These are phyloP conservation scores for Calycina herbarum DNA, from an alignment of 2,329 filamentous ascomycete species.

Conservation along the genomic window DNA sequence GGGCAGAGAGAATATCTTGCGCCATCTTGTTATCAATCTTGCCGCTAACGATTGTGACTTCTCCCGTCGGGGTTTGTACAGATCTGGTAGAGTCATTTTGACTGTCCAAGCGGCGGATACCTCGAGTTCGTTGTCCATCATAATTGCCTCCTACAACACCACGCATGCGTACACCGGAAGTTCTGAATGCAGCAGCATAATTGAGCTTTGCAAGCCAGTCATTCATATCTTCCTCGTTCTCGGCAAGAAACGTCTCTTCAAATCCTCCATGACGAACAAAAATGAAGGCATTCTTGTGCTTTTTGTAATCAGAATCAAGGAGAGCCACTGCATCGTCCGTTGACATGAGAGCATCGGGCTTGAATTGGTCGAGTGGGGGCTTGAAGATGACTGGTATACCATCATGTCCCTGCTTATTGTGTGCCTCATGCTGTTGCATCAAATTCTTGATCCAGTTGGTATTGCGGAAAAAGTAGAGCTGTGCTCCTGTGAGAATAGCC, in stretches of 20 bases:
- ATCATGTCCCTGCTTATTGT: slow-evolving; percentile 75
- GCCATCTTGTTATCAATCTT: slow-evolving; percentile 80
- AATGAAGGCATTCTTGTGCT: slow-evolving; percentile 92
- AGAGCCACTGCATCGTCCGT: slow-evolving; percentile 91
- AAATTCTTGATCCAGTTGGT: slow-evolving; percentile 88
- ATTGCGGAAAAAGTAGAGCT: slow-evolving; percentile 95
- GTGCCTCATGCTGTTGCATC: slow-evolving; percentile 82
- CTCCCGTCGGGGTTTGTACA: slow-evolving; percentile 70
- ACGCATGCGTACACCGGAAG: slow-evolving; percentile 85
- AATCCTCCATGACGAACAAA: slow-evolving; percentile 84
- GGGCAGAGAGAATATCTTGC: slow-evolving; percentile 79
- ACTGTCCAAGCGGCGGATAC: slow-evolving; percentile 66
- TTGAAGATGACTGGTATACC: slow-evolving; percentile 83
- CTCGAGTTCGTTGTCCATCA: slow-evolving; percentile 75
- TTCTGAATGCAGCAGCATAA: slow-evolving; percentile 91
- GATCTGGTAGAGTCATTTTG: slow-evolving; percentile 51
- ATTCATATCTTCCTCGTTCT: slow-evolving; percentile 88
- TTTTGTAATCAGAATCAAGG: slow-evolving; percentile 82
- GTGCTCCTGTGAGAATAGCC: slow-evolving; percentile 91
- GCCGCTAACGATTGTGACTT: slow-evolving; percentile 71
- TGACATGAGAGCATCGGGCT: slow-evolving; percentile 89
- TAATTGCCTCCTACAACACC: slow-evolving; percentile 83
- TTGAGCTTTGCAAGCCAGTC: slow-evolving; percentile 97
- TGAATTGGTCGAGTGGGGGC: slow-evolving; percentile 86
- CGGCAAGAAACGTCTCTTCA: slow-evolving; percentile 88